A percentile compares a stretch with the other conserved stretches of the same genome.
phyloP scores from a whole-genome alignment of 2,329 filamentous ascomycete species.

The Helminthosporium solani region DNA sequence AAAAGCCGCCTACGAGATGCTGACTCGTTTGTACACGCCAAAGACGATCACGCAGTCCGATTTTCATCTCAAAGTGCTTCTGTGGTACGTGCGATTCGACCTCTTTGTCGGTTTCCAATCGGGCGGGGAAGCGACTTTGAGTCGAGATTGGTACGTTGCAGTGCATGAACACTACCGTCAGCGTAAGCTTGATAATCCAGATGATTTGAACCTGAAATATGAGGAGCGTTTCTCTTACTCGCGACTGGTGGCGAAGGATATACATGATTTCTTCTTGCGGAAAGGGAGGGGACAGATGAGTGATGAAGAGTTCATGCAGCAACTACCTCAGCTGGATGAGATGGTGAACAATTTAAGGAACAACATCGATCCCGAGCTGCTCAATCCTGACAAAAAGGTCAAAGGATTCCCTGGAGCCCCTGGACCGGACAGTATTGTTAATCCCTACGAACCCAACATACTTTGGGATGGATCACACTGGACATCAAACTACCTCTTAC shows the following conservation, averaged over 20 bases:
- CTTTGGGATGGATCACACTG: slow-evolving; percentile 68
- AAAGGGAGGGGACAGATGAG: slow-evolving; percentile 65
- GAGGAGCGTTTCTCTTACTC: slow-evolving; percentile 66
- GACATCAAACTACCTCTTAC: slow-evolving; percentile 69
- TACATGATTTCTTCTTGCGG: slow-evolving; percentile 73
- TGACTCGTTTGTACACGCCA: slow-evolving; percentile 76
- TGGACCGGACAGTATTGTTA: slow-evolving; percentile 66
- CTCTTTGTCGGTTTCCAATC: slow-evolving; percentile 81
- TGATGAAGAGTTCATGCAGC: slow-evolving; percentile 62
- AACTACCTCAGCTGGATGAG: slow-evolving; percentile 54
- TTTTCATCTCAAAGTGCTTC: slow-evolving; percentile 70
- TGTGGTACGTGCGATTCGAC: slow-evolving; percentile 92
- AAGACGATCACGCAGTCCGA: slow-evolving; percentile 70
- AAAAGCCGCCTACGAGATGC: slow-evolving; percentile 79
- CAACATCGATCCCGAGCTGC: slow-evolving; percentile 62
- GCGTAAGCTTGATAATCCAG: slow-evolving; percentile 60
- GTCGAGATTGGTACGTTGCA: slow-evolving; percentile 74
- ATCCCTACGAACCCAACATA: slow-evolving; percentile 70
- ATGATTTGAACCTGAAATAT: slow-evolving; percentile 65
- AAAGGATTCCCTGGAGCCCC: slow-evolving; percentile 60
- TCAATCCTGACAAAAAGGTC: slow-evolving; percentile 63
- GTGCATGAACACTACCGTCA: slow-evolving; percentile 64
- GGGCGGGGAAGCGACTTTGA: slow-evolving; percentile 70
- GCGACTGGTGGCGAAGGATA: slow-evolving; percentile 74
- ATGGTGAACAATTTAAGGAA: slow-evolving; percentile 46